Base-by-base conservation (phyloP, 1,284 basidiomycete species). In the Mycena sp. region DNA sequence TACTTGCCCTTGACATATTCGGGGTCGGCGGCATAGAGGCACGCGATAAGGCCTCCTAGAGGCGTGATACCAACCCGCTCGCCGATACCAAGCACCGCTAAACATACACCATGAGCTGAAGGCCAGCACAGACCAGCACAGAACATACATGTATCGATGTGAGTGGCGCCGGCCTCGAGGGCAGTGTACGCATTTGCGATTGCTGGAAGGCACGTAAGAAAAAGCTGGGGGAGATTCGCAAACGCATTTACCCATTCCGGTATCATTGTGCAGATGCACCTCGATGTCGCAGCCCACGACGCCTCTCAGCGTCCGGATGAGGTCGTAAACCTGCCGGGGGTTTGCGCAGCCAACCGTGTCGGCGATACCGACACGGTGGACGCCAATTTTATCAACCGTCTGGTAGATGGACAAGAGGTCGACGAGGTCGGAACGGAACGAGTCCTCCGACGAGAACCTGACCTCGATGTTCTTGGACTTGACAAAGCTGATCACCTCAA, bases 391-490 rank as follows among this genome's bases (percentile, higher is more conserved):
- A 85, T 99, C 98, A 59, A 99, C 98, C 55, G 97, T 98, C 80
- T 98, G 95, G 86, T 99, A 99, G 82, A 99, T 99, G 52, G 94
- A 96, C 58, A 99, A 87, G 51, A 99, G 87, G 83, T 99, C 98
- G 78, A 99, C 98, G 65, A 99, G 89, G 80, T 99, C 97, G 71
- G 97, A 99, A 70, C 98, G 94, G 94, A 99, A 99, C 38, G 95
- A 98, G 80, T 99, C 98, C 80, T 99, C 98, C 35, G 97, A 98
- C 29, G 97, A 99, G 88, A 99, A 99, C 67, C 98, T 94, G 78
- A 99, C 96, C 83, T 99, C 98, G 76, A 99, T 98, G 65, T 93
- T 94, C 92, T 99, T 99, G 84, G 93, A 95, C 89, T 99, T 99
- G 86, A 99, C 97, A 73, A 93, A 99, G 76, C 98, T 89, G 80